These are phyloP conservation scores for Backusella australiensis DNA, from an alignment of 192 early-diverging fungal species.

Conservation along the genomic window DNA sequence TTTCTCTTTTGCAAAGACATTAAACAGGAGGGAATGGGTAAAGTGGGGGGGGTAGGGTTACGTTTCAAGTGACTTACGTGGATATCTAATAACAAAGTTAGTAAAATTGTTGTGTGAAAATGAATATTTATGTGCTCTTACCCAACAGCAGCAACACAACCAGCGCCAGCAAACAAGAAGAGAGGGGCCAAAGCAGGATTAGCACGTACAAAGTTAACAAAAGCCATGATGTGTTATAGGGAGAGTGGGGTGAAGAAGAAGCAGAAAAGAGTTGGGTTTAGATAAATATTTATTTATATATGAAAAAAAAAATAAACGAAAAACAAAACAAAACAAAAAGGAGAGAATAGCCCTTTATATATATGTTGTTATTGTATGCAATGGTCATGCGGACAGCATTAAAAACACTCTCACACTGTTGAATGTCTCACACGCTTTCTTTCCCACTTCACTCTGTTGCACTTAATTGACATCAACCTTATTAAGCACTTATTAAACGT, in stretches of 20 bases:
- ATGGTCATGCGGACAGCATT: constrained; percentile 3
- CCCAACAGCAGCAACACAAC: constrained; percentile 26
- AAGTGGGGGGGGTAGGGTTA: background rate
- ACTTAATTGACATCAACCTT: constrained; percentile 8
- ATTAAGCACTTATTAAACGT: background rate
- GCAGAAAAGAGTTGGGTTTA: background rate
- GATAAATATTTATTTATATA: background rate
- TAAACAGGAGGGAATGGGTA: background rate
- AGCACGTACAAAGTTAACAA: constrained; percentile 19
- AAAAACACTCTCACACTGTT: constrained; percentile 9
- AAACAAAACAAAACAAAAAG: background rate
- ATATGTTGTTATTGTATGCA: background rate
- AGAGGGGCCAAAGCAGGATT: constrained; percentile 35
- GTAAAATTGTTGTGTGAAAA: background rate
- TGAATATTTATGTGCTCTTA: background rate
- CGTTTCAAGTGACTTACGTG: constrained; percentile 11
- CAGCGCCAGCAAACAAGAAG: constrained; percentile 27
- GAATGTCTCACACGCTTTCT: background rate
- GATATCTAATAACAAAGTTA: constrained; percentile 9
- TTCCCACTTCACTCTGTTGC: background rate
- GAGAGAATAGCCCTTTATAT: background rate
- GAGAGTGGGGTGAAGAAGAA: constrained; percentile 6
- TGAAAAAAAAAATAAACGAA: background rate
- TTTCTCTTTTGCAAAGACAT: background rate
- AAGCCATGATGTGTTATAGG: constrained; percentile 16